Conservation (phyloP, 176 grass and related monocot species). For the Miscanthus lutarioriparius region DNA sequence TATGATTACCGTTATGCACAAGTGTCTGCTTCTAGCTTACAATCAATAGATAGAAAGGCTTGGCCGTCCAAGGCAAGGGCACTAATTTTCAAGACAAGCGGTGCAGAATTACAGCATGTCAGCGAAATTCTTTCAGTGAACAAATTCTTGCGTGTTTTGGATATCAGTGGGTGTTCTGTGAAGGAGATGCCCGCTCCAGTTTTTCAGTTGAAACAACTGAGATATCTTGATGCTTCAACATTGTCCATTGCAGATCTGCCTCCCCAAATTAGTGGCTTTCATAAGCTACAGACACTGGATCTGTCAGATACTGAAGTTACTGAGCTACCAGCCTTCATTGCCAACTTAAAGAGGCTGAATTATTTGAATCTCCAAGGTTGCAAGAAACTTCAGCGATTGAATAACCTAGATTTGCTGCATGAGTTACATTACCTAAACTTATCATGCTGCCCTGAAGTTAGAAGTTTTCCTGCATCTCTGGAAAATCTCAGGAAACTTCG, state of each 20-base stretch:
- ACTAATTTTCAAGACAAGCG: constrained; percentile 35
- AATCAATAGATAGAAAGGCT: constrained; percentile 40
- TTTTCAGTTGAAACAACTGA: constrained; percentile 57
- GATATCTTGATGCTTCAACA: constrained; percentile 57
- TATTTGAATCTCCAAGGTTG: constrained; percentile 67
- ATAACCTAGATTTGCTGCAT: constrained; percentile 37
- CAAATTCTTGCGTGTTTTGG: constrained; percentile 52
- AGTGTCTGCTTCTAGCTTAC: constrained; percentile 32
- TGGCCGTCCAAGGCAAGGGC: constrained; percentile 56
- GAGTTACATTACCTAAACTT: constrained; percentile 43
- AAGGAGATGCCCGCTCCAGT: constrained; percentile 40
- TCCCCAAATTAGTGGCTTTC: constrained; percentile 36
- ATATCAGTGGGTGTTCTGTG: constrained; percentile 48
- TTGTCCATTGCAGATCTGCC: constrained; percentile 42
- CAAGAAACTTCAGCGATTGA: constrained; percentile 44
- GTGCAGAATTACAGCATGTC: constrained; percentile 32
- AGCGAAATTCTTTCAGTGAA: constrained; percentile 44
- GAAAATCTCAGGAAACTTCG: constrained; percentile 42
- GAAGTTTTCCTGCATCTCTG: constrained; percentile 38
- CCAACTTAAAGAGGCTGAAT: constrained; percentile 43
- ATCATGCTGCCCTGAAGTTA: constrained; percentile 45
- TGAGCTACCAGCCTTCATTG: constrained; percentile 42
- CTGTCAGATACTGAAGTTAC: constrained; percentile 51
- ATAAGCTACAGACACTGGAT: constrained; percentile 54
- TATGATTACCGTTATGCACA: constrained; percentile 55